Evolutionary conservation across 352 stramenopile species (phyloP).

Genomic region (Phytophthora idaei): DNA sequence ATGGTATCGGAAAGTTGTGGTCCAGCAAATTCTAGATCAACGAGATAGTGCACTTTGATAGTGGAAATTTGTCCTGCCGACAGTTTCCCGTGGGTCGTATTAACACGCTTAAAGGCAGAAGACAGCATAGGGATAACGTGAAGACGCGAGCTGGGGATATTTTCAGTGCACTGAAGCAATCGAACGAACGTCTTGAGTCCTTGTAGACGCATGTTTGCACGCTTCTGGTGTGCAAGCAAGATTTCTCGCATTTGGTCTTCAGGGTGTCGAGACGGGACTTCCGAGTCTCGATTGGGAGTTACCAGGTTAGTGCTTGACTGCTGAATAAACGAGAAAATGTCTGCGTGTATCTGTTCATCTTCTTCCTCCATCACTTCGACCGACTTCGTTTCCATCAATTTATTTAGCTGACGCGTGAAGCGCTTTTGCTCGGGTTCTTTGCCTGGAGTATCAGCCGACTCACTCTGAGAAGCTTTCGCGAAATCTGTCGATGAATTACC

Average conservation of each 20-base stretch:
- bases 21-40: slow-evolving; percentile 75
- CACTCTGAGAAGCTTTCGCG: slow-evolving; percentile 17
- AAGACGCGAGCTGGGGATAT: slow-evolving; percentile 64
- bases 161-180: slow-evolving; percentile 55
- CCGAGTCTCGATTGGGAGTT: slow-evolving; percentile 5
- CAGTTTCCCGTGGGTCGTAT: slow-evolving; percentile 7
- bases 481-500: slow-evolving; percentile 40
- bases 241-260: slow-evolving; percentile 58
- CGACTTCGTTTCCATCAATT: slow-evolving; percentile 76
- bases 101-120: slow-evolving; percentile 71
- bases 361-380: slow-evolving; percentile 83
- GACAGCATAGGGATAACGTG: slow-evolving; percentile 81
- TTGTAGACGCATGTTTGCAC: slow-evolving; percentile 53
- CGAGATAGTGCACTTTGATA: slow-evolving; percentile 81
- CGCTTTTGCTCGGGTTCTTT: slow-evolving; percentile 38
- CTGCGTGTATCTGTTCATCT: slow-evolving; percentile 80
- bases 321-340: slow-evolving; percentile 87
- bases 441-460: slow-evolving; percentile 1
- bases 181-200: slow-evolving; percentile 73
- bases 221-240: slow-evolving; percentile 56
- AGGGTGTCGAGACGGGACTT: slow-evolving; percentile 17
- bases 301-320: slow-evolving; percentile 39
- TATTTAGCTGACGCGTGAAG: slow-evolving; percentile 62
- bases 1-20: slow-evolving; percentile 48
- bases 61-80: slow-evolving; percentile 24